Conservation (phyloP, 2,329 filamentous ascomycete species). For the Penicillium sp. region DNA sequence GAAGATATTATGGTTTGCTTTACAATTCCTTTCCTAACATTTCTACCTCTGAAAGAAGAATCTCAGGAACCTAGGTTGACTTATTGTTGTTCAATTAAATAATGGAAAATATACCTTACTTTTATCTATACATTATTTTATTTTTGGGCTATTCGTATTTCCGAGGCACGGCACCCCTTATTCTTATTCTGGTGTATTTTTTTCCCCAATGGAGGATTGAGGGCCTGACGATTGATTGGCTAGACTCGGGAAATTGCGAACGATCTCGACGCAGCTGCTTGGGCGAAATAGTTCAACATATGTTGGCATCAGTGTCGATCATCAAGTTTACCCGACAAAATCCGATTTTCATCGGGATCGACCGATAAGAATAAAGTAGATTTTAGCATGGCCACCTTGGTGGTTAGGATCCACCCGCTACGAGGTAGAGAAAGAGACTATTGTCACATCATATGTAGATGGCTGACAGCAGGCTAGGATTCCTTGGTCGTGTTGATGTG, state of each 20-base stretch:
- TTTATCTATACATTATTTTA: no score
- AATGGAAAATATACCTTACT: no score
- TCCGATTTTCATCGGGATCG: neutral
- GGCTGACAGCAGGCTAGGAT: neutral
- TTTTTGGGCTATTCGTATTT: no score
- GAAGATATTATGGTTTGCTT: no score
- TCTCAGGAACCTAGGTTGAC: no score
- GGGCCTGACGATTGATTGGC: no score
- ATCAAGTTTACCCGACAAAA: neutral
- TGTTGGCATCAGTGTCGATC: neutral
- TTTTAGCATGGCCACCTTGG: neutral
- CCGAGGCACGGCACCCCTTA: no score
- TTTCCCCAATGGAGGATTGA: no score
- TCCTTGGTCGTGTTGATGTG: neutral
- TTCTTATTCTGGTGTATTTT: no score
- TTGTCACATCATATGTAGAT: neutral
- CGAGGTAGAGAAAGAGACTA: neutral
- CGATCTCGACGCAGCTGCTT: neutral
- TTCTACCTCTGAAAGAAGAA: no score
- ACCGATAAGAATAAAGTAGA: neutral
- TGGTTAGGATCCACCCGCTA: neutral
- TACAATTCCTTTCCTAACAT: no score
- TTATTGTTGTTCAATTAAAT: no score
- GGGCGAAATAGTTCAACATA: neutral
- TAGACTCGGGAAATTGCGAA: conserved; percentile 7